Percentiles rank a stretch among this genome's conserved stretches.
phyloP scores from a whole-genome alignment of 2,329 filamentous ascomycete genomes.

The Cercospora janseana region DNA sequence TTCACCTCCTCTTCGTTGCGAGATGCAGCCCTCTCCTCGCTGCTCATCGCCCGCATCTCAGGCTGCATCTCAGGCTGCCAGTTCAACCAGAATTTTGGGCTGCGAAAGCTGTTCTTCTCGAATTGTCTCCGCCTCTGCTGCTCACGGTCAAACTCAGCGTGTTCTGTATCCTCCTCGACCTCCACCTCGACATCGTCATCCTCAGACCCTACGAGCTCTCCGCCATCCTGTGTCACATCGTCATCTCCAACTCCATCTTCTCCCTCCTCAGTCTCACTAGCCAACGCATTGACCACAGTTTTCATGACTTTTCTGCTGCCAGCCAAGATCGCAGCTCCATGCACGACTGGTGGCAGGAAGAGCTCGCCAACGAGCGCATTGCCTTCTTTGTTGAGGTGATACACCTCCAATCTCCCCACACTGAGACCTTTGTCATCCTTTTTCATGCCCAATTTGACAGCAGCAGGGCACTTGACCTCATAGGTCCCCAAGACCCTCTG shows the following conservation, averaged over 20 bases:
- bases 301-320: slow-evolving; percentile 16
- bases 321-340: slow-evolving; percentile 4
- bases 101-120: slow-evolving; percentile 26
- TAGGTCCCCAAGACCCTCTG: slow-evolving; percentile 10
- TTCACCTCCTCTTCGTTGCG: background rate
- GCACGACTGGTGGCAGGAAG: background rate
- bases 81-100: slow-evolving; percentile 25
- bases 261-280: background rate
- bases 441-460: background rate
- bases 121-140: slow-evolving; percentile 11
- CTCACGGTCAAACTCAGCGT: background rate
- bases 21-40: too few species aligned
- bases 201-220: background rate
- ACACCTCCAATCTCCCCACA: slow-evolving; percentile 7
- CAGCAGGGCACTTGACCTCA: slow-evolving; percentile 8
- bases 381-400: slow-evolving; percentile 5
- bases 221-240: background rate
- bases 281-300: background rate
- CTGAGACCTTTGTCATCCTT: background rate
- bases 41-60: too few species aligned
- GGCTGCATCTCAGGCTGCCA: slow-evolving; percentile 10
- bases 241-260: background rate
- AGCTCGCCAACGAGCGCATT: slow-evolving; percentile 12
- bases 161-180: background rate
- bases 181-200: background rate